Evolutionary conservation across 169 alveolate genomes (phyloP).

Genomic region (Perkinsus olseni): DNA sequence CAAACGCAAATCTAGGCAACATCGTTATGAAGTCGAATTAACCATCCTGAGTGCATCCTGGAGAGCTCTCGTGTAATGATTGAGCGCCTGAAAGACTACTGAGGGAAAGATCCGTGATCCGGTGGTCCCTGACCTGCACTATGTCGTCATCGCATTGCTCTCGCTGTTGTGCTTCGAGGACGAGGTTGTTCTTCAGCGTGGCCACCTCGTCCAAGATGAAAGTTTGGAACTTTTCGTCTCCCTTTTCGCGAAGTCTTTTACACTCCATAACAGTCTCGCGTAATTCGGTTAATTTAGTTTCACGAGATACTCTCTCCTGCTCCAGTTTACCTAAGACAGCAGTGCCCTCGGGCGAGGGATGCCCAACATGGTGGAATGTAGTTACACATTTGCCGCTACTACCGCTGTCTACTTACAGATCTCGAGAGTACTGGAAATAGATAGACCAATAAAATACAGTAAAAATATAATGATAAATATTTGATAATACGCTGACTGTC

Average conservation of each 20-base stretch:
- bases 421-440: too few species aligned
- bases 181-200: constrained; percentile 24
- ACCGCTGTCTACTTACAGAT: too few species aligned
- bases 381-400: too few species aligned
- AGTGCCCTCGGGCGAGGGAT: neutral
- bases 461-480: neutral
- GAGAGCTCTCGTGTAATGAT: neutral
- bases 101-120: too few species aligned
- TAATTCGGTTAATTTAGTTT: neutral
- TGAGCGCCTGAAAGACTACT: neutral
- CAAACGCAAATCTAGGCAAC: neutral
- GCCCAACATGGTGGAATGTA: too few species aligned
- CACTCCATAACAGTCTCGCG: neutral
- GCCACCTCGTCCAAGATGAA: constrained; percentile 35
- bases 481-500: too few species aligned
- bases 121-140: neutral
- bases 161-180: constrained; percentile 13
- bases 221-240: constrained; percentile 33
- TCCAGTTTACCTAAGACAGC: neutral
- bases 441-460: too few species aligned
- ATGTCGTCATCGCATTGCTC: neutral
- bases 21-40: neutral
- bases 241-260: constrained; percentile 20
- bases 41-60: neutral
- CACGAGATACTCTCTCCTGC: neutral